Conservation (phyloP, 2,329 filamentous ascomycete genomes). For the Aspergillus luchuensis region DNA sequence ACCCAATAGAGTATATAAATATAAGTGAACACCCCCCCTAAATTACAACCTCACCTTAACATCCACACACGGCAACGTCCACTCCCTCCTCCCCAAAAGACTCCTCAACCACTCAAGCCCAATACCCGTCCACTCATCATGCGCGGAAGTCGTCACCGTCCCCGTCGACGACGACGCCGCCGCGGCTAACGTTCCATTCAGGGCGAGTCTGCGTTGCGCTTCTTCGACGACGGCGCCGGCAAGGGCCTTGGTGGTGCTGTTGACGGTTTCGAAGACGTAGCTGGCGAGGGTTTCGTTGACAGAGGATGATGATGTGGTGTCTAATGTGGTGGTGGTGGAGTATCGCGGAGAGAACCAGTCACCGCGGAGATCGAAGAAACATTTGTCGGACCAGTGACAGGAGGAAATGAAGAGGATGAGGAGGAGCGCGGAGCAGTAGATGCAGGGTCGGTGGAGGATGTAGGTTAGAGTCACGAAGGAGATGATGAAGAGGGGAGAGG, state of each 20-base stretch:
- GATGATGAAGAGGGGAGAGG: constrained; percentile 81
- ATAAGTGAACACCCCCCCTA: too few relatives aligned
- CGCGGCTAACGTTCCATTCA: constrained; percentile 18
- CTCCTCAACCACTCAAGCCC: constrained; percentile 85
- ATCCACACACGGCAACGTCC: constrained; percentile 89
- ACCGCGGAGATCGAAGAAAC: constrained; percentile 87
- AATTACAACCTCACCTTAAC: constrained; percentile 74
- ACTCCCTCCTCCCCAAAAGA: constrained; percentile 78
- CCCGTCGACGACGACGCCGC: background rate
- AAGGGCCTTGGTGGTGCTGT: constrained; percentile 69
- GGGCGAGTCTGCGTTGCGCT: constrained; percentile 44
- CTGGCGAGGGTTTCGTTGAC: constrained; percentile 36
- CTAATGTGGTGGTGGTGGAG: constrained; percentile 33
- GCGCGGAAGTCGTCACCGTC: constrained; percentile 19
- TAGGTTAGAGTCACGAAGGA: constrained; percentile 91
- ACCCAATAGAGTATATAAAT: too few relatives aligned
- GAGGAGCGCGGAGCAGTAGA: constrained; percentile 96
- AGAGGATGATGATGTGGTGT: constrained; percentile 18
- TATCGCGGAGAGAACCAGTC: constrained; percentile 91
- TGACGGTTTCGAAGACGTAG: constrained; percentile 55
- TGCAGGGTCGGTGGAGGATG: constrained; percentile 92
- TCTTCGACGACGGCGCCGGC: constrained; percentile 68
- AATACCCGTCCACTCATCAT: constrained; percentile 71
- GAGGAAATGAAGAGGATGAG: constrained; percentile 91
- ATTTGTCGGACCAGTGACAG: constrained; percentile 84